Percentiles rank a stretch among this genome's conserved stretches.
Conservation (phyloP, 2,329 filamentous ascomycete genomes). For the Truncatella angustata region DNA sequence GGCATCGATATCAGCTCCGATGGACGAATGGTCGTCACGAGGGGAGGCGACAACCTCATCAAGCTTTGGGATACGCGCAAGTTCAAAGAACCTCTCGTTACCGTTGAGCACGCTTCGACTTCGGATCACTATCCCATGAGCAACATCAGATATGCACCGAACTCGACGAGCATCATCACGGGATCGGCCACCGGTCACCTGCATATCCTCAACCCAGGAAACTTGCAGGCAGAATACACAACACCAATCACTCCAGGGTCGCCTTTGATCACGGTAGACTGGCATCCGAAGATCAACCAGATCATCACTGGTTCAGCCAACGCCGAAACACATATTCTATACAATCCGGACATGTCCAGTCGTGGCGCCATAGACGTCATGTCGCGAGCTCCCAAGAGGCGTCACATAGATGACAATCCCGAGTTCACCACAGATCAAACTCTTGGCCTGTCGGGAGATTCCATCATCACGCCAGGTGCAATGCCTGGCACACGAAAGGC, state of each 20-base stretch:
- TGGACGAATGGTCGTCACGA: conserved; percentile 84
- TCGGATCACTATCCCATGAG: conserved; percentile 80
- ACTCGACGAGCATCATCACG: conserved; percentile 79
- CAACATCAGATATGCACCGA: conserved; percentile 88
- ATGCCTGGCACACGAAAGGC: conserved; percentile 54
- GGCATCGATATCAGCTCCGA: conserved; percentile 89
- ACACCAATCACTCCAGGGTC: conserved; percentile 86
- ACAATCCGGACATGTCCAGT: conserved; percentile 78
- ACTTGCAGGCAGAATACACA: conserved; percentile 77
- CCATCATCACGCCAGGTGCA: conserved; percentile 69
- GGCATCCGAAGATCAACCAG: conserved; percentile 95
- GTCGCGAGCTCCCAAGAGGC: conserved; percentile 89
- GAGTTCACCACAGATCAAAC: conserved; percentile 81
- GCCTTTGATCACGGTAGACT: conserved; percentile 79
- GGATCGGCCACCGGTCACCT: conserved; percentile 84
- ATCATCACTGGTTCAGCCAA: conserved; percentile 94
- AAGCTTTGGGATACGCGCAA: conserved; percentile 97
- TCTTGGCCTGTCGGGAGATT: conserved; percentile 78
- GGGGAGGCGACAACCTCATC: conserved; percentile 87
- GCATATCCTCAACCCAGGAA: conserved; percentile 91
- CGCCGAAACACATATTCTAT: conserved; percentile 84
- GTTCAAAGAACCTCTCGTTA: conserved; percentile 86
- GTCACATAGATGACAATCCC: conserved; percentile 92
- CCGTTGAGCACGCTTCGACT: conserved; percentile 75
- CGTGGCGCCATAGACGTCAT: conserved; percentile 86